A percentile compares a stretch with the other conserved stretches of the same genome.
phyloP scores from a whole-genome alignment of 202 grass and related monocot genomes.

The Miscanthus sacchariflorus region DNA sequence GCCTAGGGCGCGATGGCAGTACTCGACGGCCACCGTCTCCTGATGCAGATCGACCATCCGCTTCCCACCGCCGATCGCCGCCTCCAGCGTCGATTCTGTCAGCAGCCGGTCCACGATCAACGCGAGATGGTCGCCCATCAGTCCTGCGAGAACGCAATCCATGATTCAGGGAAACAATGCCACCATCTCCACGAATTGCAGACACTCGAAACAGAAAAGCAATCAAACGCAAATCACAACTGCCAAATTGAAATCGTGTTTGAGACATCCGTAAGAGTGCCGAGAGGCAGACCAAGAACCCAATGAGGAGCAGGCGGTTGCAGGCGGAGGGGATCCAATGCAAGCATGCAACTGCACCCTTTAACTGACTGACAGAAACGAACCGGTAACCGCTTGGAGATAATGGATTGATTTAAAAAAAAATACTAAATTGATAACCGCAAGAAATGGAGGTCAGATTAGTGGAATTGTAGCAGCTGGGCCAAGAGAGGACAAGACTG shows the following conservation, averaged over 20 bases:
- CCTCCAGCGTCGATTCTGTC: slow-evolving; percentile 92
- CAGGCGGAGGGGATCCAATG: slow-evolving; percentile 23
- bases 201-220: not conserved
- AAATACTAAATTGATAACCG: not conserved
- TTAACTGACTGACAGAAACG: slow-evolving; percentile 33
- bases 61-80: slow-evolving; percentile 61
- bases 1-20: slow-evolving; percentile 36
- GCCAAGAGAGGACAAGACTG: not conserved
- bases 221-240: not conserved
- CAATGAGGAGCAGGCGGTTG: not conserved
- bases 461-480: not conserved
- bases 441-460: slow-evolving; percentile 12
- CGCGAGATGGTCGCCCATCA: slow-evolving; percentile 94
- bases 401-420: no score
- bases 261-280: not conserved
- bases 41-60: slow-evolving; percentile 43
- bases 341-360: slow-evolving; percentile 13
- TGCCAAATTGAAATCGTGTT: not conserved
- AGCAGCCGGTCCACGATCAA: slow-evolving; percentile 91
- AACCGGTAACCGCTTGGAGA: not conserved
- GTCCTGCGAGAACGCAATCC: slow-evolving; percentile 24
- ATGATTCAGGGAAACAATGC: slow-evolving; percentile 15
- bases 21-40: slow-evolving; percentile 37
- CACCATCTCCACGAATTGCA: not conserved
- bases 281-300: slow-evolving; percentile 2